Conservation (phyloP, 371 early-diverging fungal species). For the Haplosporangium sp. region DNA sequence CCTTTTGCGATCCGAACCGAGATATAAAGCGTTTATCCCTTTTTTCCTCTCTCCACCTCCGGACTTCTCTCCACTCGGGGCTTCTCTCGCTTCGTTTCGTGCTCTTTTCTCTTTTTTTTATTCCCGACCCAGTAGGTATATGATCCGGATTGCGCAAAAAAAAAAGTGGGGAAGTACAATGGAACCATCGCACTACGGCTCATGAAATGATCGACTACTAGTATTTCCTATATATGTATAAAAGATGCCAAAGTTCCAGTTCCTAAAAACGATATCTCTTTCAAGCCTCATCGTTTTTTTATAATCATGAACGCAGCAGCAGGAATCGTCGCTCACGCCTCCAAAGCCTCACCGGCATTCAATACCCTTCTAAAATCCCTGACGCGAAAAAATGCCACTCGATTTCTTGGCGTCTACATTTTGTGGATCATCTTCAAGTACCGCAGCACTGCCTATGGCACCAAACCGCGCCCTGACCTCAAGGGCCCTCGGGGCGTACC, state of each 20-base stretch:
- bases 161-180: too few relatives aligned
- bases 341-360: slow-evolving; percentile 18
- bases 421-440: slow-evolving; percentile 41
- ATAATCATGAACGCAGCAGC: slow-evolving; percentile 27
- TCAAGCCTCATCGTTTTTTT: not conserved
- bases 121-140: too few relatives aligned
- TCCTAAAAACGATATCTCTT: not conserved
- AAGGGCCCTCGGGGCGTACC: slow-evolving; percentile 38
- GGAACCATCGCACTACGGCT: too few relatives aligned
- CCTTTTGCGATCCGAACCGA: too few relatives aligned
- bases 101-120: too few relatives aligned
- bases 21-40: too few relatives aligned
- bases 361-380: slow-evolving; percentile 16
- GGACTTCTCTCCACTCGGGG: too few relatives aligned
- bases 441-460: slow-evolving; percentile 32
- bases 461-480: slow-evolving; percentile 28
- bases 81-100: too few relatives aligned
- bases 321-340: slow-evolving; percentile 13
- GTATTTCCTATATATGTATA: not conserved
- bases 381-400: slow-evolving; percentile 34
- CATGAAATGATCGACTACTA: too few relatives aligned
- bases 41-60: too few relatives aligned
- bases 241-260: not conserved
- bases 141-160: too few relatives aligned
- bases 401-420: slow-evolving; percentile 22